A percentile compares a stretch with the other conserved stretches of the same genome.
These are phyloP conservation scores for Vitis labrusca DNA, from an alignment of 164 flowering plant species.

Conservation along the genomic window DNA sequence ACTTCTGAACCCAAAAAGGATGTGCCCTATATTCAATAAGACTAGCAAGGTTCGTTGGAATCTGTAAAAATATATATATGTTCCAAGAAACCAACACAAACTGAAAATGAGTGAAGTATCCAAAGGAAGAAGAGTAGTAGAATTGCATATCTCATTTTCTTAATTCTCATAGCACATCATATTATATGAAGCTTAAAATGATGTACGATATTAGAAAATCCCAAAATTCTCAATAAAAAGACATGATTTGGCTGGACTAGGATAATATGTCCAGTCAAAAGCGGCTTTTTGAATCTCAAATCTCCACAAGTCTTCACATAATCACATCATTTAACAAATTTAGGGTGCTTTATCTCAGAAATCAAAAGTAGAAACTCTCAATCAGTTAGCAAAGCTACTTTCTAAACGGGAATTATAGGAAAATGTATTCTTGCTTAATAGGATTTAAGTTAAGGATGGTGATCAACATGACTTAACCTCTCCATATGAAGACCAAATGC, in stretches of 20 bases:
- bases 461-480: no score
- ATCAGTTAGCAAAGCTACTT: no score
- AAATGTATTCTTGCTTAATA: no score
- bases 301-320: no score
- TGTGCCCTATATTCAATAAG: conserved; percentile 91
- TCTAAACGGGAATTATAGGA: no score
- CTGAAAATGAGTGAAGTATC: conserved; percentile 4
- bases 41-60: conserved; percentile 86
- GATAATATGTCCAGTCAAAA: neutral
- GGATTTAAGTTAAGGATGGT: no score
- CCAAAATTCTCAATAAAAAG: neutral
- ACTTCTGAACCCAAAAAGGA: conserved; percentile 88
- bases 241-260: neutral
- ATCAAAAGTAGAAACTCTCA: no score
- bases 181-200: neutral
- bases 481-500: no score
- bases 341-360: no score
- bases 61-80: conserved; percentile 41
- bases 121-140: neutral
- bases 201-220: neutral
- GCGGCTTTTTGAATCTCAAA: no score
- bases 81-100: conserved; percentile 11
- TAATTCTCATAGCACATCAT: neutral
- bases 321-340: no score
- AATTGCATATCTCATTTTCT: neutral